phyloP scores from a whole-genome alignment of 2,329 filamentous ascomycete genomes.

The Podosphaera leucotricha region DNA sequence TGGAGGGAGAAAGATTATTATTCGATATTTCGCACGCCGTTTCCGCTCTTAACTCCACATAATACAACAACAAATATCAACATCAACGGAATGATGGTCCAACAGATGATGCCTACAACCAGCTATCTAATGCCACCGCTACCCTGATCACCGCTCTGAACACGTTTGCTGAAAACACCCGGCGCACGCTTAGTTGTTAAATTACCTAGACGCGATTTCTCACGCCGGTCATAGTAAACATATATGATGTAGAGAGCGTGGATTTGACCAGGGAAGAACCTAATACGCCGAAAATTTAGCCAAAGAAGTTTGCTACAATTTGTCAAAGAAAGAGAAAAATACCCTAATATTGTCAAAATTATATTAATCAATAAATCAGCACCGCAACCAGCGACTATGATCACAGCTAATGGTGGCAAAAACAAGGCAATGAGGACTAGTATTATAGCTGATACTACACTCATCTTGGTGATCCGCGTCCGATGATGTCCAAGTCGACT shows the following conservation, averaged over 20 bases:
- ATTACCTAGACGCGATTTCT: constrained; percentile 34
- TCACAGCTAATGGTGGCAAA: constrained; percentile 20
- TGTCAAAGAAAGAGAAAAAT: constrained; percentile 2
- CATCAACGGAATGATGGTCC: no score
- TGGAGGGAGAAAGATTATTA: no score
- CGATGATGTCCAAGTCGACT: no score
- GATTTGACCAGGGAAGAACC: constrained; percentile 16
- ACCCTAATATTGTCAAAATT: constrained; percentile 18
- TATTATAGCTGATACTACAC: constrained; percentile 17
- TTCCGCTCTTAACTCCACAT: no score
- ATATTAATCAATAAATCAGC: constrained; percentile 22
- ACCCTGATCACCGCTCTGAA: constrained; percentile 49
- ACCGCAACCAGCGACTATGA: constrained; percentile 19
- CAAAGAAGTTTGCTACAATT: not conserved
- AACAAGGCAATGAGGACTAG: constrained; percentile 23
- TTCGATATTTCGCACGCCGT: no score
- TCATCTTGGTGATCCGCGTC: constrained; percentile 11
- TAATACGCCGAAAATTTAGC: constrained; percentile 16
- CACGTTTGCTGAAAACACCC: constrained; percentile 21
- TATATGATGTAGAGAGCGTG: constrained; percentile 31
- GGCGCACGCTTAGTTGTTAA: constrained; percentile 29
- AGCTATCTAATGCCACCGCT: no score
- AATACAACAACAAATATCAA: no score
- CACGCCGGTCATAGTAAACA: constrained; percentile 54
- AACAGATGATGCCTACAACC: no score